Base-by-base conservation (phyloP, 495 filamentous ascomycete genomes). In the Pseudevernia furfuracea region DNA sequence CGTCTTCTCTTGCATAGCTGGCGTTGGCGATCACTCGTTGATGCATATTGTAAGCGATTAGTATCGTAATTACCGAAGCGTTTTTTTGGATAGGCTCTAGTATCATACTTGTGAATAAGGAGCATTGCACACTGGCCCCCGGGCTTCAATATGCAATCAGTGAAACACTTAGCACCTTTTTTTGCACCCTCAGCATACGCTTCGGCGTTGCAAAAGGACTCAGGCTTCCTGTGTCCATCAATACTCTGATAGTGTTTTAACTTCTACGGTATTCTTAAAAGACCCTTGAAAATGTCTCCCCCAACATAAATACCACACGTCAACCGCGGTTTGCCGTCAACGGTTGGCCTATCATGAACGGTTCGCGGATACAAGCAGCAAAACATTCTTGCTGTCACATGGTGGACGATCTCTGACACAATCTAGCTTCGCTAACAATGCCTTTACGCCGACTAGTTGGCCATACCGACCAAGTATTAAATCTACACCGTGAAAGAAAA, bases 1-100 rank as follows among this genome's bases (percentile, higher is more conserved):
- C 39, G 62, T 39, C 60, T 66, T 67, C 61, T 59, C 21, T n/a
- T 60, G 28, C 41, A 44, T 48, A 60, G 63, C 56, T 44, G 55
- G 49, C 48, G n/a, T 48, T n/a, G 46, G 60, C 15, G 36, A n/a
- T 61, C 39, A 43, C 17, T 63, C 23, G 9, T 19, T 46, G 39
- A 28, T 58, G 52, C 53, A 63, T 63, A 28, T 46, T 30, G 44
- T n/a, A 28, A 58, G 25, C 28, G 56, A 41, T 38, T 53, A 53
- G 52, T 63, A 58, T 44, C 21, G 36, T 58, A 46, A 43, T n/a
- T 39, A 32, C 21, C 52, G 37, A 15, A n/a, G 32, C n/a, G n/a
- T 15, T 17, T 36, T 48, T 41, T 58, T 37, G 39, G 9, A 34
- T 36, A 25, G 28, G 17, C 28, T 46, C 30, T 46, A 63, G 61